A percentile compares a stretch with the other conserved stretches of the same genome.
Evolutionary conservation across 441 rosid species (phyloP).

Genomic region (Arabidopsis lyrata): DNA sequence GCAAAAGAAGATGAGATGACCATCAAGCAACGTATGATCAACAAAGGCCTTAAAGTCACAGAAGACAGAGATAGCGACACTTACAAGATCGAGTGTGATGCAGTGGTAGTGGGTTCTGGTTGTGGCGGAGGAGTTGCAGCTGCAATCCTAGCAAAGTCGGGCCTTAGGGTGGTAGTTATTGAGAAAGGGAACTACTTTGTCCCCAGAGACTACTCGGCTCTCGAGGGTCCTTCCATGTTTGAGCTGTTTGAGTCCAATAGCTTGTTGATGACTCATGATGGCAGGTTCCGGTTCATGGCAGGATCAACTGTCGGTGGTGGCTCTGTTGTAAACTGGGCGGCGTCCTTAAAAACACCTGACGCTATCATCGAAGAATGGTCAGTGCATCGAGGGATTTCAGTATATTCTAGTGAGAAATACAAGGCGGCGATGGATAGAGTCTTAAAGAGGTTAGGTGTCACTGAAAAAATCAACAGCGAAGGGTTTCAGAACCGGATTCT

Average conservation of each 20-base stretch:
- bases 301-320: conserved; percentile 93
- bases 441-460: conserved; percentile 65
- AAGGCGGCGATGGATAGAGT: conserved; percentile 69
- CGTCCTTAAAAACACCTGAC: conserved; percentile 67
- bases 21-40: conserved; percentile 38
- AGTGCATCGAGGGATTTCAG: conserved; percentile 53
- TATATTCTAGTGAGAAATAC: conserved; percentile 61
- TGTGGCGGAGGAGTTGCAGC: conserved; percentile 95
- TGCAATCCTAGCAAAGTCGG: conserved; percentile 73
- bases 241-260: conserved; percentile 71
- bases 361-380: conserved; percentile 74
- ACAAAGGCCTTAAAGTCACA: conserved; percentile 48
- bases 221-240: conserved; percentile 76
- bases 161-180: conserved; percentile 72
- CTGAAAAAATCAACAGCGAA: conserved; percentile 54
- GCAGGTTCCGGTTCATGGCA: conserved; percentile 60
- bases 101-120: conserved; percentile 75
- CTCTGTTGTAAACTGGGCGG: conserved; percentile 85
- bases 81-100: conserved; percentile 73
- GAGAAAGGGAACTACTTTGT: conserved; percentile 89
- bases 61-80: conserved; percentile 47
- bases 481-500: conserved; percentile 82
- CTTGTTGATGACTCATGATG: conserved; percentile 58
- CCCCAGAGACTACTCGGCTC: conserved; percentile 63
- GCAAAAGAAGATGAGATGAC: conserved; percentile 34